Evolutionary conservation across 73 alveolate species (phyloP).

Genomic region (Blepharisma stoltei): DNA sequence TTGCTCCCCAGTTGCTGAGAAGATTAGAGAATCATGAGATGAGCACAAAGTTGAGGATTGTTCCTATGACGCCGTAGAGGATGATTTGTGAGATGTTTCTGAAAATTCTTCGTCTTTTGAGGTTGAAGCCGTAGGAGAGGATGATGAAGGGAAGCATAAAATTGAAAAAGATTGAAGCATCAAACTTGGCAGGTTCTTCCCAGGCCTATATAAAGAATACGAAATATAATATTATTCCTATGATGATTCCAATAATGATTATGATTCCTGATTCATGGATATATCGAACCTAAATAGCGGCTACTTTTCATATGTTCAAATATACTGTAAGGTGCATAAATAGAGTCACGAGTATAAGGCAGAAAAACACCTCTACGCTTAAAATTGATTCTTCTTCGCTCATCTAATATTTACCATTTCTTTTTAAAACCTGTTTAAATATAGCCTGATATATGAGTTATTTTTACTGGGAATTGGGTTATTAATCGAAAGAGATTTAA

Average conservation of each 20-base stretch:
- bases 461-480: too few relatives aligned
- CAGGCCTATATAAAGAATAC: not conserved
- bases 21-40: conserved; percentile 74
- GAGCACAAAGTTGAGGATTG: conserved; percentile 78
- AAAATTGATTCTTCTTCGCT: too few relatives aligned
- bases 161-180: conserved; percentile 58
- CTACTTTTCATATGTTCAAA: too few relatives aligned
- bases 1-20: conserved; percentile 42
- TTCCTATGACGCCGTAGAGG: conserved; percentile 92
- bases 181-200: conserved; percentile 15
- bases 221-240: not conserved
- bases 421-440: too few relatives aligned
- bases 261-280: conserved; percentile 10
- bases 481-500: too few relatives aligned
- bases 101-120: conserved; percentile 61
- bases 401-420: too few relatives aligned
- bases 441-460: too few relatives aligned
- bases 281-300: not conserved
- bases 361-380: too few relatives aligned
- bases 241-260: not conserved
- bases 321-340: too few relatives aligned
- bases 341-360: too few relatives aligned
- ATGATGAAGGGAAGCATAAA: conserved; percentile 80
- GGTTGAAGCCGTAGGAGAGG: conserved; percentile 63
- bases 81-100: conserved; percentile 84